Evolutionary conservation across 306 rosid species (phyloP), one percentile per base, ranked within the genome.

Genomic region (Echinosophora koreensis): DNA sequence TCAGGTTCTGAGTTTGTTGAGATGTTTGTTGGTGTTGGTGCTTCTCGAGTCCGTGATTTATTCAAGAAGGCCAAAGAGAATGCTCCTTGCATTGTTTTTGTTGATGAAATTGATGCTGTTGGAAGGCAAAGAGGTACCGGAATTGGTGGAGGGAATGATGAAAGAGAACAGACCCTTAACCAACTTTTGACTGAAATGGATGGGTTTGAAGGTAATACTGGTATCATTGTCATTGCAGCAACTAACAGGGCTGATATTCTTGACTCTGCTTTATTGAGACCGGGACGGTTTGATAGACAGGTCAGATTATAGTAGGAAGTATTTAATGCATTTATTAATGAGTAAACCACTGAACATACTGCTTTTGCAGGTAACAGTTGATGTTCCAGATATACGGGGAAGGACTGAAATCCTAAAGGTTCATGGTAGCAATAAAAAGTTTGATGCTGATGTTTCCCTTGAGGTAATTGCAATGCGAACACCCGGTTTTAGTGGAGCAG

Each of bases 11-110:
- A 92, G 85, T 92, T 95, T 56, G 98, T 95, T 58, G 97, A 95
- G 89, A 95, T 95, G 98, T 92, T 95, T 74, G 98, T 95, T n/a
- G 98, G 98, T 87, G 90, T 95, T 77, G 98, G 98, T 78, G 97
- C 98, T 76, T 92, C 98, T 52, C 91, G 97, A 65, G 98, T 95
- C 6, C 97, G 98, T 66, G 98, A 92, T 89, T 93, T 95, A 75
- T 95, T 95, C 87, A 92, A 89, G 89, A 95, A 95, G 88, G 98
- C 98, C 59, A 95, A 95, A 88, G 98, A 95, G 83, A 95, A 95
- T 86, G 98, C 98, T 72, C 98, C 98, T 64, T 95, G 97, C 87
- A 95, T 95, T 86, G 97, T 95, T 54, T 95, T 95, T 87, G 97
- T 92, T 77, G 98, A 95, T 88, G 97, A 95, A 88, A 95, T 95